A percentile compares a stretch with the other conserved stretches of the same genome.
Conservation (phyloP, 2,329 filamentous ascomycete species). For the Biscogniauxia marginata region DNA sequence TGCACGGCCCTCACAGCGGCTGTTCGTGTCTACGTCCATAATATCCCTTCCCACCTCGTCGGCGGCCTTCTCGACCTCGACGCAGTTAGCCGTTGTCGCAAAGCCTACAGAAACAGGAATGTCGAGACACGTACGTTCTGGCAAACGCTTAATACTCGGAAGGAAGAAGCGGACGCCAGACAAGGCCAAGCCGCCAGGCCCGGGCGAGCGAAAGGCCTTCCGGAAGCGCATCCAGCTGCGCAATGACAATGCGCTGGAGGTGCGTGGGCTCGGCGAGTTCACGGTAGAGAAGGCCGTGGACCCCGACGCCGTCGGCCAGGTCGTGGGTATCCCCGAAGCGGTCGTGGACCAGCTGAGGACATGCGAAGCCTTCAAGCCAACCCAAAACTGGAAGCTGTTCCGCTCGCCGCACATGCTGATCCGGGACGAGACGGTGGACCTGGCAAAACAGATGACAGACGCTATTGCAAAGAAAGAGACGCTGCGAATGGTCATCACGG, state of each 20-base stretch:
- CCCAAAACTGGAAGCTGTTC: constrained; percentile 87
- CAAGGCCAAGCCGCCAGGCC: constrained; percentile 55
- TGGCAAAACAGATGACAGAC: constrained; percentile 63
- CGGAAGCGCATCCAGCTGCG: constrained; percentile 88
- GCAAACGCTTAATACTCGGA: constrained; percentile 41
- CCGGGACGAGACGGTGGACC: constrained; percentile 71
- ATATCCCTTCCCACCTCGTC: constrained; percentile 34
- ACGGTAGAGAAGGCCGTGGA: constrained; percentile 53
- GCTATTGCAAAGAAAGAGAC: constrained; percentile 54
- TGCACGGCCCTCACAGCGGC: constrained; percentile 40
- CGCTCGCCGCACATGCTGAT: constrained; percentile 76
- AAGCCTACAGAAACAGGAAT: constrained; percentile 5
- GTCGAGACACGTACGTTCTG: constrained; percentile 29
- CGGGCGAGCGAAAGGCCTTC: constrained; percentile 82
- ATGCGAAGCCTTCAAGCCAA: constrained; percentile 87
- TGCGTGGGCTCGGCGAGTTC: constrained; percentile 65
- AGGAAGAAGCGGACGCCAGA: constrained; percentile 53
- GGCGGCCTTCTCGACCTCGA: constrained; percentile 29
- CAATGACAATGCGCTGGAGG: constrained; percentile 87
- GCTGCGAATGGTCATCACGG: constrained; percentile 67
- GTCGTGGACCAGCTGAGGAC: constrained; percentile 78
- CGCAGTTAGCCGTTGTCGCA: constrained; percentile 13
- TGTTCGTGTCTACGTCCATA: constrained; percentile 21
- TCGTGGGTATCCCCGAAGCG: constrained; percentile 66
- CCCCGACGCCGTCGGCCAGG: constrained; percentile 57